Percentiles rank a stretch among this genome's conserved stretches.
phyloP scores from a whole-genome alignment of 441 rosid genomes.

The Adansonia grandidieri region DNA sequence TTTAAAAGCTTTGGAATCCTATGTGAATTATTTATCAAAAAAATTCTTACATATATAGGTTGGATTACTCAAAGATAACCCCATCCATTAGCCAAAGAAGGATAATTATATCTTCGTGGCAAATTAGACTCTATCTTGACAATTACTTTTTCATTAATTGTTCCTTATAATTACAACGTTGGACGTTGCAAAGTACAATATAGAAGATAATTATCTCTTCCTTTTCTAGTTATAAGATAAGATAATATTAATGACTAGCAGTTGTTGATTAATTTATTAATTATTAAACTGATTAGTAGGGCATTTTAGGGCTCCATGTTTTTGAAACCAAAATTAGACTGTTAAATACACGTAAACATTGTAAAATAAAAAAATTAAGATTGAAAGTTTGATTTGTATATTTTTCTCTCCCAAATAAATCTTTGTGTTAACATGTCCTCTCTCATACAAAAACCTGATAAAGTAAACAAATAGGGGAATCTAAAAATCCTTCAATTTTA shows the following conservation, averaged over 20 bases:
- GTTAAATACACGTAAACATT: neutral
- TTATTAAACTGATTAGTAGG: neutral
- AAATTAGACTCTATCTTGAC: too few species aligned
- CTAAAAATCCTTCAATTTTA: neutral
- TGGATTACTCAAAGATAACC: slow-evolving; percentile 34
- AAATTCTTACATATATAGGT: neutral
- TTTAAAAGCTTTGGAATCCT: slow-evolving; percentile 59
- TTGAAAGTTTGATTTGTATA: neutral
- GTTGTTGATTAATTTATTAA: too few species aligned
- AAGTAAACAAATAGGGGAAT: neutral
- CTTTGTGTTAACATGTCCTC: neutral
- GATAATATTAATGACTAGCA: too few species aligned
- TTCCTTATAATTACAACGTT: neutral
- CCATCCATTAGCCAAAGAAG: too few species aligned
- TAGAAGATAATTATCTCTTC: too few species aligned
- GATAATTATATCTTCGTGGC: too few species aligned
- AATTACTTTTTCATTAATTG: too few species aligned
- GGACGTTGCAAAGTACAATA: too few species aligned
- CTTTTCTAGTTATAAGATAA: too few species aligned
- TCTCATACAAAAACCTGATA: neutral
- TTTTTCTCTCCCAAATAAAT: neutral
- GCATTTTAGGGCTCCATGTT: neutral
- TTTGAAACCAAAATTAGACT: neutral
- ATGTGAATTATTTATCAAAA: slow-evolving; percentile 32
- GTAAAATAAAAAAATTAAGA: neutral